Conservation (phyloP, 495 filamentous ascomycete species). For the Penicillium cinerascens region DNA sequence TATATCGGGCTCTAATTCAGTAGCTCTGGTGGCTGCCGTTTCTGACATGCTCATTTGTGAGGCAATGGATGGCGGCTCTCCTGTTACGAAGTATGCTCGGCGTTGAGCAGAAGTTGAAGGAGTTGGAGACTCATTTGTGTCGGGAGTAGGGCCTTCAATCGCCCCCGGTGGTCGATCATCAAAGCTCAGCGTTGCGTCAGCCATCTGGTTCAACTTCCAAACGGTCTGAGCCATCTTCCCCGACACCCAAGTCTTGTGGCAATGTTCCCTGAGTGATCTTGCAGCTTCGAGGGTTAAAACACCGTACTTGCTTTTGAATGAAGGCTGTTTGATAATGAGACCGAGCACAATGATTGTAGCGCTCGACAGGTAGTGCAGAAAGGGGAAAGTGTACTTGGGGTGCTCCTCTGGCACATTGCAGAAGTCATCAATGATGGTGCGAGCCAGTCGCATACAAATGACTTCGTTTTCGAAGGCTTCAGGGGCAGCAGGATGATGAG, state of each 20-base stretch:
- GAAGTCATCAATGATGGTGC: constrained; percentile 19
- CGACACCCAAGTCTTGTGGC: constrained; percentile 27
- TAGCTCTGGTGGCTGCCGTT: neutral
- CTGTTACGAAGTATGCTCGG: too few species aligned
- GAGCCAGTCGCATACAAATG: constrained; percentile 21
- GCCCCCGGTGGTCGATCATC: neutral
- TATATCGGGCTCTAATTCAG: neutral
- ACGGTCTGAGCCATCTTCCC: constrained; percentile 23
- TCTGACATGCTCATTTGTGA: too few species aligned
- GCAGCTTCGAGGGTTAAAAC: constrained; percentile 14
- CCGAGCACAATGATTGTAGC: constrained; percentile 23
- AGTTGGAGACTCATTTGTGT: too few species aligned
- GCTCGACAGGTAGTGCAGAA: constrained; percentile 22
- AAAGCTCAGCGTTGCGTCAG: constrained; percentile 3
- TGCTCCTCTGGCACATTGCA: constrained; percentile 21
- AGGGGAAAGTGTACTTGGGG: constrained; percentile 25
- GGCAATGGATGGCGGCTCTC: too few species aligned
- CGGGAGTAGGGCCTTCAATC: neutral
- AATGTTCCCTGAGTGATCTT: constrained; percentile 17
- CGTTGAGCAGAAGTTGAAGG: too few species aligned
- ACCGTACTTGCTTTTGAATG: constrained; percentile 14
- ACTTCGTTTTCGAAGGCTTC: constrained; percentile 19
- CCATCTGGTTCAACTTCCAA: constrained; percentile 25
- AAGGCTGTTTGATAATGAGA: constrained; percentile 19
- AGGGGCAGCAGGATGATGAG: neutral